These are phyloP conservation scores for Phylloporus sp. DNA, from an alignment of 768 basidiomycete genomes.

Conservation along the genomic window DNA sequence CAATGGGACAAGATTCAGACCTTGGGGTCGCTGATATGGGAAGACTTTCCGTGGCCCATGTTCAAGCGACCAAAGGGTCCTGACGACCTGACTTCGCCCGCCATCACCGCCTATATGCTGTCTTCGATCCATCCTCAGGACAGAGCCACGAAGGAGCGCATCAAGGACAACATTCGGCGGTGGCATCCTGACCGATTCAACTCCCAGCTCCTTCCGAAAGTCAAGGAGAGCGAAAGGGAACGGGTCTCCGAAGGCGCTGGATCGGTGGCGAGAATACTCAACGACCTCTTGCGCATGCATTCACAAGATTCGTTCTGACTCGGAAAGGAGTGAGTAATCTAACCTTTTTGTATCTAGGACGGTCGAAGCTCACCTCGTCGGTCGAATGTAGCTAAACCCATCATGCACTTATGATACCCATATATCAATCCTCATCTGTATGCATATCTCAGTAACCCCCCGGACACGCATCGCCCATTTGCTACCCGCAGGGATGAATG, in stretches of 20 bases:
- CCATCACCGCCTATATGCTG: slow-evolving; percentile 58
- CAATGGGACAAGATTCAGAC: slow-evolving; percentile 50
- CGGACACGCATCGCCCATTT: slow-evolving; percentile 10
- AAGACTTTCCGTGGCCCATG: slow-evolving; percentile 72
- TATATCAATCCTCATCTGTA: slow-evolving; percentile 28
- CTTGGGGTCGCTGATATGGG: slow-evolving; percentile 49
- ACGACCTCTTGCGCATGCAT: slow-evolving; percentile 59
- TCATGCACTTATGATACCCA: slow-evolving; percentile 28
- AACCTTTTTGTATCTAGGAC: neutral
- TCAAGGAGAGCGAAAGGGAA: slow-evolving; percentile 58
- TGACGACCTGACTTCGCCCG: slow-evolving; percentile 55
- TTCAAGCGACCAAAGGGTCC: slow-evolving; percentile 49
- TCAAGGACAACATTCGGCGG: slow-evolving; percentile 66
- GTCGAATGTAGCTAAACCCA: slow-evolving; percentile 13
- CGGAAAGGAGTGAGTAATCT: slow-evolving; percentile 26
- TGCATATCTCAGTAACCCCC: slow-evolving; percentile 23
- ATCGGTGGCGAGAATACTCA: slow-evolving; percentile 62
- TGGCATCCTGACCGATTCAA: slow-evolving; percentile 88
- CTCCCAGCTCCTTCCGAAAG: slow-evolving; percentile 58
- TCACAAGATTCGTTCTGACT: slow-evolving; percentile 34
- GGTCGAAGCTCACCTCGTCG: slow-evolving; percentile 10
- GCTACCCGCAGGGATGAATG: slow-evolving; percentile 11
- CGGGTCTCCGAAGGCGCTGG: slow-evolving; percentile 71
- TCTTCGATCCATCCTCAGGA: slow-evolving; percentile 50
- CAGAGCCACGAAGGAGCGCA: slow-evolving; percentile 59